phyloP scores from a whole-genome alignment of 2,329 filamentous ascomycete genomes.

The Juglanconis oblonga region DNA sequence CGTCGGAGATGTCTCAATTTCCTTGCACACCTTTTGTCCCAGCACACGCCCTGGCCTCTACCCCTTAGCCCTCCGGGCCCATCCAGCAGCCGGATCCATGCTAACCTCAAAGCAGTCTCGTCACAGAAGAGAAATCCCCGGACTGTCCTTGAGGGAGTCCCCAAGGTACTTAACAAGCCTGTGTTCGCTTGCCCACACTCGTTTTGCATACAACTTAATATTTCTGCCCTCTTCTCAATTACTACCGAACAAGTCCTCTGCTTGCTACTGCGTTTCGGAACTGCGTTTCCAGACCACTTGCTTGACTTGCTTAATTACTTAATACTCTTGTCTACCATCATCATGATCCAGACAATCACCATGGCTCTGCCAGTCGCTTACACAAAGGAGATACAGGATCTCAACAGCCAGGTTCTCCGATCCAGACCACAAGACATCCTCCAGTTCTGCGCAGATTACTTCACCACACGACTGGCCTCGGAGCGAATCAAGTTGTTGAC shows the following conservation, averaged over 20 bases:
- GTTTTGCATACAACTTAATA: neutral
- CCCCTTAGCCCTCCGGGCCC: slow-evolving; percentile 1
- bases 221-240: neutral
- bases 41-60: neutral
- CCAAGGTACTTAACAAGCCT: slow-evolving; percentile 18
- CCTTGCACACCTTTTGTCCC: slow-evolving; percentile 10
- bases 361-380: slow-evolving; percentile 54
- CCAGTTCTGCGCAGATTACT: slow-evolving; percentile 70
- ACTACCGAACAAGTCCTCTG: neutral
- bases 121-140: slow-evolving; percentile 14
- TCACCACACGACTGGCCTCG: slow-evolving; percentile 61
- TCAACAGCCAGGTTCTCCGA: slow-evolving; percentile 59
- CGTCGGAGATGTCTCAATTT: slow-evolving; percentile 17
- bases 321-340: neutral
- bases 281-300: neutral
- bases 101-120: slow-evolving; percentile 18
- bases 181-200: slow-evolving; percentile 7
- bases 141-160: slow-evolving; percentile 6
- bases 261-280: neutral
- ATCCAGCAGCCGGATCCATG: slow-evolving; percentile 6
- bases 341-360: slow-evolving; percentile 6
- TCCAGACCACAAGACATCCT: slow-evolving; percentile 61
- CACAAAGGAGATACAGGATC: slow-evolving; percentile 59
- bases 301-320: neutral
- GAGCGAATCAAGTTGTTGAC: slow-evolving; percentile 58